Conservation (phyloP, 106 monocot genomes). For the Alisma plantagoaquatica region DNA sequence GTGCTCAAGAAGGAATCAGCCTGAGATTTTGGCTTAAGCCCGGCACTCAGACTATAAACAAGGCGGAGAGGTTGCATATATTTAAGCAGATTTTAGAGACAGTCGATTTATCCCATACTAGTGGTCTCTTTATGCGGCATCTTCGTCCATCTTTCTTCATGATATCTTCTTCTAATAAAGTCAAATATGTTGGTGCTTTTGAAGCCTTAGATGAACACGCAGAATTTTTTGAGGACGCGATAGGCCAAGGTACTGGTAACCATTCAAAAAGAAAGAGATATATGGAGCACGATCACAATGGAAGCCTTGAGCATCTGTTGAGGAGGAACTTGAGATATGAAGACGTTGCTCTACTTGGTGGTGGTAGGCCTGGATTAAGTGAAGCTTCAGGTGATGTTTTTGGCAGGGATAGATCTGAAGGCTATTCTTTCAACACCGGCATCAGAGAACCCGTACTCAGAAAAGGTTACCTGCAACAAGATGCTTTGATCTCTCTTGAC, state of each 20-base stretch:
- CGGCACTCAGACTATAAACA: conserved; percentile 24
- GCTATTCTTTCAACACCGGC: too few species aligned
- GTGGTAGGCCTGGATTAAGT: too few species aligned
- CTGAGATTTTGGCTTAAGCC: conserved; percentile 54
- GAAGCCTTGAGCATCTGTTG: too few species aligned
- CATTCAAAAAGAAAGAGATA: conserved; percentile 42
- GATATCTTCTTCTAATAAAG: conserved; percentile 32
- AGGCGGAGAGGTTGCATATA: conserved; percentile 47
- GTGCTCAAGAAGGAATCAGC: conserved; percentile 21
- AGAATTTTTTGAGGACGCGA: conserved; percentile 3
- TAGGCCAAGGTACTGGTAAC: conserved; percentile 21
- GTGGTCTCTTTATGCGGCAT: conserved; percentile 45
- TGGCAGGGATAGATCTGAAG: too few species aligned
- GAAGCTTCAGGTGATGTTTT: too few species aligned
- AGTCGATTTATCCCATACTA: conserved; percentile 60
- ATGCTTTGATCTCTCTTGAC: too few species aligned
- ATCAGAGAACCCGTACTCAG: conserved; percentile 4
- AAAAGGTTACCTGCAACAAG: not conserved
- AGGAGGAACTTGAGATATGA: too few species aligned
- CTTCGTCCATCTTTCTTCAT: conserved; percentile 58
- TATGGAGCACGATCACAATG: conserved; percentile 23
- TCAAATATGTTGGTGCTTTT: conserved; percentile 71
- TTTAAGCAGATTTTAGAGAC: conserved; percentile 75
- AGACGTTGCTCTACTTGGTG: too few species aligned
- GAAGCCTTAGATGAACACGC: conserved; percentile 6